These are phyloP conservation scores for Austroboletus niveus DNA, from an alignment of 1,284 basidiomycete species.

Conservation along the genomic window DNA sequence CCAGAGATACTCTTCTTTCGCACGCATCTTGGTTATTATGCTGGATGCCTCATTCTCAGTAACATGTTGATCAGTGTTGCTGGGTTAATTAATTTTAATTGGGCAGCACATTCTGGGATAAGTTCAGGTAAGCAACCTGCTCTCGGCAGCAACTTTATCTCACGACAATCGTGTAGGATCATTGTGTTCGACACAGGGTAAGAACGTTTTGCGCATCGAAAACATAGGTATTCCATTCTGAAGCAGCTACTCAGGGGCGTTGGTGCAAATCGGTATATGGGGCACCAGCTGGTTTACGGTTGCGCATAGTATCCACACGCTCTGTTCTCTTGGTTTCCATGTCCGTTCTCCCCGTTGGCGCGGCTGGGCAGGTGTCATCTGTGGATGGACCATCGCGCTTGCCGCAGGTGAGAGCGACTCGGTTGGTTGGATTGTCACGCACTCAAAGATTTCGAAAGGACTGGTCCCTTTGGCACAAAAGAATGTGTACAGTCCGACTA, in stretches of 20 bases:
- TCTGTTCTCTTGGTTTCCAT: constrained; percentile 60
- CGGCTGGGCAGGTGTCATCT: constrained; percentile 40
- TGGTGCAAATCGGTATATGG: constrained; percentile 63
- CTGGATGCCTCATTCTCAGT: constrained; percentile 56
- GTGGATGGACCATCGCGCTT: constrained; percentile 54
- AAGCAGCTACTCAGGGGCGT: constrained; percentile 36
- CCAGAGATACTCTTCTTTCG: constrained; percentile 62
- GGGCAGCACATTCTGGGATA: constrained; percentile 36
- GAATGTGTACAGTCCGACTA: constrained; percentile 51
- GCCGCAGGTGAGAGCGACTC: constrained; percentile 43
- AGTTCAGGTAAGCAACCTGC: constrained; percentile 41
- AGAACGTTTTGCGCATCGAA: background rate
- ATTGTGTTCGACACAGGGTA: constrained; percentile 59
- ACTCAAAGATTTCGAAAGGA: constrained; percentile 27
- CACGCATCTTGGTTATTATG: constrained; percentile 68
- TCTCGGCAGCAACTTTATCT: constrained; percentile 1
- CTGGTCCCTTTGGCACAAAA: constrained; percentile 42
- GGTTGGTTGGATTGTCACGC: background rate
- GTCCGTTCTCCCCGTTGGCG: constrained; percentile 50
- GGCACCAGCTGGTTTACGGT: constrained; percentile 63
- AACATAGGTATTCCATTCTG: background rate
- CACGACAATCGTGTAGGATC: constrained; percentile 24
- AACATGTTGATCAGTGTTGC: constrained; percentile 53
- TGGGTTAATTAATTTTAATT: constrained; percentile 46
- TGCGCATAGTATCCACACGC: constrained; percentile 65